Percentiles rank a stretch among this genome's conserved stretches.
Conservation (phyloP, 1,284 basidiomycete genomes). For the Pseudozyma hubeiensis region DNA sequence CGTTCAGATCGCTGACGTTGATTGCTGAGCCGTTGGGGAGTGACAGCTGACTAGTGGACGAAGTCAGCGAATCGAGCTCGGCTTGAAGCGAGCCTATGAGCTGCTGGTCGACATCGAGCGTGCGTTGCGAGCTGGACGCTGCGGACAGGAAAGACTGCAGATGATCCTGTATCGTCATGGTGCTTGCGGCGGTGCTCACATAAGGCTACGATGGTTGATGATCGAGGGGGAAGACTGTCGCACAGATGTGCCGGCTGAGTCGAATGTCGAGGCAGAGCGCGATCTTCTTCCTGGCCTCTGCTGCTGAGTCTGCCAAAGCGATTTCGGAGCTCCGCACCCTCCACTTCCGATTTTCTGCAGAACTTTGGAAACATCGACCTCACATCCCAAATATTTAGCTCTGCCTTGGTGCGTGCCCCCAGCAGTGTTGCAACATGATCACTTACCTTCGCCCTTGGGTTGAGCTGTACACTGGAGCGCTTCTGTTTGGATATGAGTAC, state of each 20-base stretch:
- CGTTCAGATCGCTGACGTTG: not conserved
- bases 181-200: not conserved
- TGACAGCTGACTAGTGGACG: slow-evolving; percentile 11
- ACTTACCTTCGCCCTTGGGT: no score
- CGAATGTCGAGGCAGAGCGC: slow-evolving; percentile 1
- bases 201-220: not conserved
- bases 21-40: not conserved
- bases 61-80: slow-evolving; percentile 15
- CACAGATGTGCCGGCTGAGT: slow-evolving; percentile 7
- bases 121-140: slow-evolving; percentile 41
- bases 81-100: slow-evolving; percentile 39
- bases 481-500: no score
- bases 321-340: not conserved
- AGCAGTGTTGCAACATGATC: no score
- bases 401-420: no score
- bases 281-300: slow-evolving; percentile 5
- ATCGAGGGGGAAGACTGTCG: not conserved
- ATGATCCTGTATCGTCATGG: slow-evolving; percentile 35
- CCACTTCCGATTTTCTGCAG: slow-evolving; percentile 1
- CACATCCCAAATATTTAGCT: not conserved
- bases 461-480: no score
- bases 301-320: slow-evolving; percentile 1
- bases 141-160: slow-evolving; percentile 26
- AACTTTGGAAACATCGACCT: not conserved
- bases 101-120: slow-evolving; percentile 40